phyloP scores from a whole-genome alignment of 2,329 filamentous ascomycete species.

The Westerdykella aurantiaca region DNA sequence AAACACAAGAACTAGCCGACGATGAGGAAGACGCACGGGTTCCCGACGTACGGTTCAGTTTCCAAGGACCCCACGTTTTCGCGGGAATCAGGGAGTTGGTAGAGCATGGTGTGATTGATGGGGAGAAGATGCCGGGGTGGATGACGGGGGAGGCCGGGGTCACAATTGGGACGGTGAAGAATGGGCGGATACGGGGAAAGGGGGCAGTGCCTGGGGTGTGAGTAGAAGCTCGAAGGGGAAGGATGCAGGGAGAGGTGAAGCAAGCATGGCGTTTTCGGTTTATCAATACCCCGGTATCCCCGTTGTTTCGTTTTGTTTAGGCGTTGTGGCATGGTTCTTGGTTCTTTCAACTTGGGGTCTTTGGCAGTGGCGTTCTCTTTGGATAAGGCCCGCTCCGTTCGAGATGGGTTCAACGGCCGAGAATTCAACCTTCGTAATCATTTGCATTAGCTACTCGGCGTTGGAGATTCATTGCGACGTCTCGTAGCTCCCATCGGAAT shows the following conservation, averaged over 20 bases:
- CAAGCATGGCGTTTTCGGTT: background rate
- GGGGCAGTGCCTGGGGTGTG: too few species aligned
- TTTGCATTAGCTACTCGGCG: too few species aligned
- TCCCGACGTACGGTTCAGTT: slow-evolving; percentile 60
- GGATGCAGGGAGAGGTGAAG: background rate
- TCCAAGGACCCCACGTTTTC: slow-evolving; percentile 74
- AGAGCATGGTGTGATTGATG: slow-evolving; percentile 69
- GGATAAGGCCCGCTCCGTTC: too few species aligned
- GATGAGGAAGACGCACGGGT: slow-evolving; percentile 41
- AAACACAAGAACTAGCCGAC: slow-evolving; percentile 18
- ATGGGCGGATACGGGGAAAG: slow-evolving; percentile 52
- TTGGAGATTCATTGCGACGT: too few species aligned
- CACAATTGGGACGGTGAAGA: slow-evolving; percentile 62
- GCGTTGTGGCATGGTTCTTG: too few species aligned
- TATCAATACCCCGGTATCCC: background rate
- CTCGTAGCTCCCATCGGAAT: too few species aligned
- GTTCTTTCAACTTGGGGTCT: too few species aligned
- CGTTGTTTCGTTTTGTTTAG: background rate
- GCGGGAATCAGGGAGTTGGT: slow-evolving; percentile 72
- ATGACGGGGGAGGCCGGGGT: slow-evolving; percentile 84
- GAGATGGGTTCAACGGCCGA: too few species aligned
- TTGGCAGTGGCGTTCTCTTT: too few species aligned
- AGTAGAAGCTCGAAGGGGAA: background rate
- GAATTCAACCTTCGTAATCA: too few species aligned
- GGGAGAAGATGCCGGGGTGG: slow-evolving; percentile 78